phyloP scores from a whole-genome alignment of 768 basidiomycete species.

The Mycena filopes region DNA sequence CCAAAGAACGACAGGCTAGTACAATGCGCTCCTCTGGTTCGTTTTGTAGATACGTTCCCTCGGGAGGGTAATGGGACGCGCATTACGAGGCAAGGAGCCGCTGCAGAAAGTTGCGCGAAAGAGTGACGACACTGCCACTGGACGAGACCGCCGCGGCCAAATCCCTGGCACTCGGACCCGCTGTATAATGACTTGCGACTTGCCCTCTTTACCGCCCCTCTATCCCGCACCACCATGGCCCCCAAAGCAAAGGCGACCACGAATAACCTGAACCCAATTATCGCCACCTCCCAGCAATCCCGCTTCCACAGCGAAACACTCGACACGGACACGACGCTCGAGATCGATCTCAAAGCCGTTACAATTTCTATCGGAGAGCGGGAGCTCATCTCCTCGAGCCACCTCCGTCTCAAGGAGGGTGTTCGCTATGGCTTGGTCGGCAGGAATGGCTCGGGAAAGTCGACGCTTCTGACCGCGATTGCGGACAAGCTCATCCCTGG shows the following conservation, averaged over 20 bases:
- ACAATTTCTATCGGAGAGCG: conserved; percentile 52
- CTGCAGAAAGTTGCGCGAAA: no score
- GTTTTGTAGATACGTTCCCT: no score
- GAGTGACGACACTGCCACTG: no score
- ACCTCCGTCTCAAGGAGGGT: conserved; percentile 53
- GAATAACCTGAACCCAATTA: conserved; percentile 21
- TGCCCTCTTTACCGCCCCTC: no score
- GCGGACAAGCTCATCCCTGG: conserved; percentile 60
- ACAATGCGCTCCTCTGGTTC: no score
- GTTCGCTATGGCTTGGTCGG: conserved; percentile 54
- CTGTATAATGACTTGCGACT: no score
- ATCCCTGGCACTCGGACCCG: no score
- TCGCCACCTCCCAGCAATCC: conserved; percentile 47
- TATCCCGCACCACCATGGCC: conserved; percentile 16
- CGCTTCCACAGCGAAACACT: conserved; percentile 50
- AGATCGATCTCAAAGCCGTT: conserved; percentile 56
- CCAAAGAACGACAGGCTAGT: no score
- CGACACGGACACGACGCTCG: conserved; percentile 41
- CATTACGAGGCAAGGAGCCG: no score
- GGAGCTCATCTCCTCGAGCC: conserved; percentile 52
- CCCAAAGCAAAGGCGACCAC: conserved; percentile 27
- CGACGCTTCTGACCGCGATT: conserved; percentile 51
- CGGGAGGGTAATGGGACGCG: no score
- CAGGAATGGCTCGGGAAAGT: conserved; percentile 29
- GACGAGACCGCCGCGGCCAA: no score